Conservation (phyloP, 495 filamentous ascomycete genomes). For the Xylaria curta region DNA sequence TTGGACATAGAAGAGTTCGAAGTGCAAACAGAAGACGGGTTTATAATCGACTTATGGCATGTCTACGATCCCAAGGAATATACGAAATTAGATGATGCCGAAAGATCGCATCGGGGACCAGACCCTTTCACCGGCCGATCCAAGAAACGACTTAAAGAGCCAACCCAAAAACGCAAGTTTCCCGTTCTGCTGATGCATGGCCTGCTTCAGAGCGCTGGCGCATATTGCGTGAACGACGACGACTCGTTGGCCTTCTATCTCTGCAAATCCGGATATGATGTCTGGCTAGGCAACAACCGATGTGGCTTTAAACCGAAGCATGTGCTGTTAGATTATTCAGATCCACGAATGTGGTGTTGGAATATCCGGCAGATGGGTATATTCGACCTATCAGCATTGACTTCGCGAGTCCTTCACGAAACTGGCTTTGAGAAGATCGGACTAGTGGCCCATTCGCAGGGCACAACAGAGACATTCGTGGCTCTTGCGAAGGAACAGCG, state of each 20-base stretch:
- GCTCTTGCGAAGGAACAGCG: constrained; percentile 91
- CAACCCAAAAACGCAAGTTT: constrained; percentile 66
- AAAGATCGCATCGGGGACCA: constrained; percentile 49
- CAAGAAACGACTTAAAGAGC: constrained; percentile 30
- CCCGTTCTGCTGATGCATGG: constrained; percentile 91
- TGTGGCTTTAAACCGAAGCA: constrained; percentile 86
- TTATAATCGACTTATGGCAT: constrained; percentile 87
- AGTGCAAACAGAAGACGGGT: constrained; percentile 94
- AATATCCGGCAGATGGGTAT: constrained; percentile 95
- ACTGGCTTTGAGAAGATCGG: constrained; percentile 86
- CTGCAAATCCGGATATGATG: constrained; percentile 91
- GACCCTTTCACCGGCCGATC: constrained; percentile 44
- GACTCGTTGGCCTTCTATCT: constrained; percentile 90
- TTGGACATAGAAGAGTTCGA: constrained; percentile 83
- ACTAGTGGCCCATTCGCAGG: constrained; percentile 88
- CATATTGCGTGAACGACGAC: constrained; percentile 91
- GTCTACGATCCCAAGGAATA: constrained; percentile 85
- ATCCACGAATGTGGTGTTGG: constrained; percentile 98
- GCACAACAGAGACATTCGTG: constrained; percentile 88
- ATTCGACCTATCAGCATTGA: constrained; percentile 87
- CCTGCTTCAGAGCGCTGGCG: constrained; percentile 83
- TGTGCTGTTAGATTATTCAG: constrained; percentile 67
- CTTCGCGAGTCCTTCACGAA: constrained; percentile 79
- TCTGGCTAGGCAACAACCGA: constrained; percentile 95
- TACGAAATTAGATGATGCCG: constrained; percentile 46